Percentiles rank a stretch among this genome's conserved stretches.
Conservation (phyloP, 257 asterid species). For the Solanum piurae region DNA sequence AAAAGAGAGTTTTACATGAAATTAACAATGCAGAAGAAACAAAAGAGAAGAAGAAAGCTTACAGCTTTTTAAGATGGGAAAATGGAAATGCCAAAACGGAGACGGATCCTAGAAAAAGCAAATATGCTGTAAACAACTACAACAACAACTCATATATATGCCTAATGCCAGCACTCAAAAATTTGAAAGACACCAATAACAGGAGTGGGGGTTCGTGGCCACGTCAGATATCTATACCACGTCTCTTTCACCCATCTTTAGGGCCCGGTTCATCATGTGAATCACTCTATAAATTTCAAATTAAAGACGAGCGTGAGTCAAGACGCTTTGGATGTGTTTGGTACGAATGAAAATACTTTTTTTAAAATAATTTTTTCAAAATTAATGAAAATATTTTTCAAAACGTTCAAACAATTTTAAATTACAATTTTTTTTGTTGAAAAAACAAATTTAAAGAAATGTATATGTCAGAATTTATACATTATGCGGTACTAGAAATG, state of each 20-base stretch:
- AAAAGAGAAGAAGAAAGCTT: not conserved
- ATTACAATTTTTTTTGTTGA: too few species aligned
- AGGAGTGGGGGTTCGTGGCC: not conserved
- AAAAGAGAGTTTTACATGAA: not conserved
- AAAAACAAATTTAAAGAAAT: too few species aligned
- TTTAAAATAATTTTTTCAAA: accelerated
- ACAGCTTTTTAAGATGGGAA: not conserved
- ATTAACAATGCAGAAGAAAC: not conserved
- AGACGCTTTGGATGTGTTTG: too few species aligned
- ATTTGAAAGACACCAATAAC: not conserved
- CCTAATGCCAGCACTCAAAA: not conserved
- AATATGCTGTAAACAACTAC: not conserved
- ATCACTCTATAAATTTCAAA: too few species aligned
- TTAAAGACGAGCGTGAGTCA: not conserved
- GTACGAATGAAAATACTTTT: too few species aligned
- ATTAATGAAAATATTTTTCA: too few species aligned
- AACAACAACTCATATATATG: not conserved
- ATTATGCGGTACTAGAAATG: too few species aligned
- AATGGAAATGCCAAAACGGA: not conserved
- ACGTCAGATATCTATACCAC: not conserved
- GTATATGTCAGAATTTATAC: too few species aligned
- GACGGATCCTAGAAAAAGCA: not conserved
- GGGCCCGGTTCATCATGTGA: not conserved
- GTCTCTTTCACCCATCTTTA: not conserved
- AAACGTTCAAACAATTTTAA: too few species aligned